These are phyloP conservation scores for Alopecurus myosuroides DNA, from an alignment of 176 grass and related monocot species.

Conservation along the genomic window DNA sequence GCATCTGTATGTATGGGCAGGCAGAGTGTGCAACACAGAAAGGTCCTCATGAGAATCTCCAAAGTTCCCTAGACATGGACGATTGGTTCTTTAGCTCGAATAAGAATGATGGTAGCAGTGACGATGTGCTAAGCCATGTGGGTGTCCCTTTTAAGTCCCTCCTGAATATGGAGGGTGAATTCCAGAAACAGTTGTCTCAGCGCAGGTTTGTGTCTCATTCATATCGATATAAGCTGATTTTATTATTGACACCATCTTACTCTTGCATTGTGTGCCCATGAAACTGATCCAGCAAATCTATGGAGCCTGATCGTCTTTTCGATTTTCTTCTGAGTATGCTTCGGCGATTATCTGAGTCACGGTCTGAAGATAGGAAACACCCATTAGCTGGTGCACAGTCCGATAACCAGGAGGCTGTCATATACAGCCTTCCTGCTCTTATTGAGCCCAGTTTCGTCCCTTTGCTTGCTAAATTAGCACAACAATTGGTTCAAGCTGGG, in stretches of 20 bases:
- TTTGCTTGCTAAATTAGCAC: slow-evolving; percentile 82
- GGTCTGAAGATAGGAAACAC: slow-evolving; percentile 51
- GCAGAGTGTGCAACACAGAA: slow-evolving; percentile 71
- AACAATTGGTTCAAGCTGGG: slow-evolving; percentile 85
- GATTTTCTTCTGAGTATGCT: slow-evolving; percentile 79
- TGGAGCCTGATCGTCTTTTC: too few relatives aligned
- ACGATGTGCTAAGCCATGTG: slow-evolving; percentile 72
- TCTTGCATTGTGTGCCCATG: not conserved
- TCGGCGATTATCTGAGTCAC: slow-evolving; percentile 66
- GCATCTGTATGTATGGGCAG: slow-evolving; percentile 22
- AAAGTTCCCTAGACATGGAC: slow-evolving; percentile 76
- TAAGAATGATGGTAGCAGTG: slow-evolving; percentile 75
- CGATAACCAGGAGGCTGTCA: slow-evolving; percentile 51
- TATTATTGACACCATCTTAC: not conserved
- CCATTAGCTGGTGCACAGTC: too few relatives aligned
- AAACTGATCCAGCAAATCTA: slow-evolving; percentile 60
- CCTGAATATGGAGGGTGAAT: slow-evolving; percentile 72
- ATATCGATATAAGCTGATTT: not conserved
- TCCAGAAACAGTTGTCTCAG: slow-evolving; percentile 61
- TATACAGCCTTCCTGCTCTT: slow-evolving; percentile 74
- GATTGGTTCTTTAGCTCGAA: slow-evolving; percentile 86
- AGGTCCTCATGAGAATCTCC: slow-evolving; percentile 72
- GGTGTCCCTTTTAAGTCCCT: slow-evolving; percentile 75
- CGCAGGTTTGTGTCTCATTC: slow-evolving; percentile 50
- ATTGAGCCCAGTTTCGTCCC: slow-evolving; percentile 79